Base-by-base conservation (phyloP, 2,329 filamentous ascomycete genomes). In the Penicillium nordicum region DNA sequence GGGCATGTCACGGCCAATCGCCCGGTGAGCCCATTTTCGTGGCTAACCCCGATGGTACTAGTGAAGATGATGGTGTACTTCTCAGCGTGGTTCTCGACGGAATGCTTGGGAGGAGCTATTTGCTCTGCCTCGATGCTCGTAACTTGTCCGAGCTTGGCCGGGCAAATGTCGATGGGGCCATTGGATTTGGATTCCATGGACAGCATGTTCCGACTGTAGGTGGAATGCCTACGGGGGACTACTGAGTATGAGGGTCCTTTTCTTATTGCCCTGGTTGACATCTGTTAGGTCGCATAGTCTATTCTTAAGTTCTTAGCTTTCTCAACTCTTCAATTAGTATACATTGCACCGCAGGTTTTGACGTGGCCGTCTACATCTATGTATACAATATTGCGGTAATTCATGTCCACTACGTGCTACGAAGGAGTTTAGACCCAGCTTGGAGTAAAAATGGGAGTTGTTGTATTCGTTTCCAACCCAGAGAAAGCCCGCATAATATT, bases 21-120 rank as follows among this genome's bases (percentile, higher is more conserved):
- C 79, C 82, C 0, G 78, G 81, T 0, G 82, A 84, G 60, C 70
- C 81, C 0, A 81, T 84, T 29, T 84, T 84, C 54, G 70, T 84
- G 2, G 59, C 67, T n/a, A 59, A 68, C 11, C 68, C 68, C 0
- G 53, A 62, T 0, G 66, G 63, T 2, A 37, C 18, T 0, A 43
- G 71, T 1, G 82, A 84, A 57, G 82, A 84, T 60, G 80, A 80
- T 43, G 82, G 82, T 0, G 74, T 82, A 1, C 61, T 84, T 18
- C 66, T 84, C 43, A 79, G 74, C 45, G 80, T 83, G 1, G 79
- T 84, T 2, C 68, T 84, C 9, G 77, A 84, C 70, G 82, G 82
- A 0, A 63, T 67, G 10, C 66, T 58, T 9, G 79, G 78, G 8
- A 79, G 71, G 62, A 84, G 81, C 46, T 84, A 83, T 63, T 65